These are phyloP conservation scores for Glycine latifolia DNA, from an alignment of 306 rosid genomes.

Conservation along the genomic window DNA sequence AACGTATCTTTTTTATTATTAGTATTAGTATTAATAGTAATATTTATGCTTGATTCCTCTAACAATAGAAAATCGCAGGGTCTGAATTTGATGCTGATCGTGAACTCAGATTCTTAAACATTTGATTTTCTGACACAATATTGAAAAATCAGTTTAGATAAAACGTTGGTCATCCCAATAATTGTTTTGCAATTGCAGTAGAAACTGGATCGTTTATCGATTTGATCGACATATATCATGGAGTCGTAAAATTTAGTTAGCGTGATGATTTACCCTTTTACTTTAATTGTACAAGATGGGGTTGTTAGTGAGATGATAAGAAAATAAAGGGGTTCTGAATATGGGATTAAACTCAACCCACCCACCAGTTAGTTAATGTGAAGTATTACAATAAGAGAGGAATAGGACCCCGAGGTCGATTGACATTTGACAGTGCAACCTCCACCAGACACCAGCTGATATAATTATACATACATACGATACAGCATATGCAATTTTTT, in stretches of 20 bases:
- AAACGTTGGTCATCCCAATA: too few species aligned
- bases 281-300: not conserved
- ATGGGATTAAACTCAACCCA: not conserved
- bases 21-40: too few species aligned
- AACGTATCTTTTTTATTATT: too few species aligned
- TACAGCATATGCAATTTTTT: slow-evolving; percentile 30
- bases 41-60: not conserved
- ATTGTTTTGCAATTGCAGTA: not conserved
- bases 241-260: not conserved
- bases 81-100: not conserved
- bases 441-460: slow-evolving; percentile 20
- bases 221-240: not conserved
- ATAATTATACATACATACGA: slow-evolving; percentile 34
- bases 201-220: too few species aligned
- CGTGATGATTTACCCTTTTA: slow-evolving; percentile 44
- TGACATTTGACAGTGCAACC: slow-evolving; percentile 27
- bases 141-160: not conserved
- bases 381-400: not conserved
- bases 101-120: not conserved
- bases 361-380: slow-evolving; percentile 12
- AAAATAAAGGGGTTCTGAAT: not conserved
- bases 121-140: not conserved
- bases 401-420: slow-evolving; percentile 17
- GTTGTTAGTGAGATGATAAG: not conserved
- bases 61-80: not conserved